Evolutionary conservation across 768 basidiomycete genomes (phyloP).

Genomic region (Atractiella rhizophila): DNA sequence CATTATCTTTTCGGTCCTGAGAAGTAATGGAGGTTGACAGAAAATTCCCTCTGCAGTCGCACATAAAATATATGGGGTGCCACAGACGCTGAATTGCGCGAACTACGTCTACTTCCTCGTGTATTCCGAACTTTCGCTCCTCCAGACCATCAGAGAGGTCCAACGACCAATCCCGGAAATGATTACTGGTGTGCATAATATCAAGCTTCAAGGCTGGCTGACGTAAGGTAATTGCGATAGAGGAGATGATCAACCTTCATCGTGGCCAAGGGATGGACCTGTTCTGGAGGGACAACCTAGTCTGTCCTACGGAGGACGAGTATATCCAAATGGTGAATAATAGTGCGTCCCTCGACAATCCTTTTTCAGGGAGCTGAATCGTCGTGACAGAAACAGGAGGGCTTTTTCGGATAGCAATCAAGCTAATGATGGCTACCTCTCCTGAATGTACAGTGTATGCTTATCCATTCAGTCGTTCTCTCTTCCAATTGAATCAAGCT

Average conservation of each 20-base stretch:
- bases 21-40: background rate
- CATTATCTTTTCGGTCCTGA: background rate
- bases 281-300: conserved; percentile 73
- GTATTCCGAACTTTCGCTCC: conserved; percentile 50
- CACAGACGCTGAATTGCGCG: conserved; percentile 89
- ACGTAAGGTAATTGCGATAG: conserved; percentile 16
- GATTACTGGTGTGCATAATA: conserved; percentile 11
- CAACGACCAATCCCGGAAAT: background rate
- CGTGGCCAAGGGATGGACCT: conserved; percentile 87
- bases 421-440: conserved; percentile 66
- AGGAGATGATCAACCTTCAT: conserved; percentile 61
- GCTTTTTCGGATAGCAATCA: conserved; percentile 68
- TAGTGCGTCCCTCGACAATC: conserved; percentile 33
- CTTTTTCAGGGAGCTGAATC: background rate
- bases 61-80: conserved; percentile 86
- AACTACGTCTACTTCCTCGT: conserved; percentile 94
- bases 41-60: conserved; percentile 39
- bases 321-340: conserved; percentile 91
- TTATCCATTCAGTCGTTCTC: background rate
- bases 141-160: conserved; percentile 21
- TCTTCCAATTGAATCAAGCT: background rate
- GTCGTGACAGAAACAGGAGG: conserved; percentile 60
- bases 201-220: background rate
- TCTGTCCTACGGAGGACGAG: conserved; percentile 79
- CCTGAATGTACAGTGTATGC: conserved; percentile 21